phyloP scores from a whole-genome alignment of 2,329 filamentous ascomycete genomes.

The Penicillium sp. region DNA sequence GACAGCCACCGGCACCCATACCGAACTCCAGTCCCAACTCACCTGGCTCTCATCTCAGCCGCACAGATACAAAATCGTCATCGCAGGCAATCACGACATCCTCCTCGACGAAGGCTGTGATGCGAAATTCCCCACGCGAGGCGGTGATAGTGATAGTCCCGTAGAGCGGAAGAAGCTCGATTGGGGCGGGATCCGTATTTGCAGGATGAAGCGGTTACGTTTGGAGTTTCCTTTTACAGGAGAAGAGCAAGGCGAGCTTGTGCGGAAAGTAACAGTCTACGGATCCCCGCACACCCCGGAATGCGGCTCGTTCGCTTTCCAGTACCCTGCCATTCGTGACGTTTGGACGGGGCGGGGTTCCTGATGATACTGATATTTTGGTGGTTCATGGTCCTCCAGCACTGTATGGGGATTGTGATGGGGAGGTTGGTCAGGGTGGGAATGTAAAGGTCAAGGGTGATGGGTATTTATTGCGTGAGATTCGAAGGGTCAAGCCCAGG shows the following conservation, averaged over 20 bases:
- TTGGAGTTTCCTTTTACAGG: not conserved
- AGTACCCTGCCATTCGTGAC: not conserved
- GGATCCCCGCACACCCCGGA: not conserved
- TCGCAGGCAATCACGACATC: not conserved
- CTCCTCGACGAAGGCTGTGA: not conserved
- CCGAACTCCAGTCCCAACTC: not conserved
- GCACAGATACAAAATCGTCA: not conserved
- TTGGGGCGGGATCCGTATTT: not conserved
- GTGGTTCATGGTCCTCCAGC: not conserved
- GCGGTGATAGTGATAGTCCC: not conserved
- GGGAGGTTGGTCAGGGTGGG: not conserved
- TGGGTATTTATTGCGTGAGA: not conserved
- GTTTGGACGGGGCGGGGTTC: not conserved
- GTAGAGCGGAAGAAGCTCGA: not conserved
- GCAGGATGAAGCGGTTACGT: not conserved
- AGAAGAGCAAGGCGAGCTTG: not conserved
- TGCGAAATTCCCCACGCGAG: not conserved
- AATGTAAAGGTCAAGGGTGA: not conserved
- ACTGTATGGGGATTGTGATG: not conserved
- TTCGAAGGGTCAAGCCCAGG: not conserved
- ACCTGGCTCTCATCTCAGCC: not conserved
- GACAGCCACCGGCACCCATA: not conserved
- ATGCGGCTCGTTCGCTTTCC: not conserved
- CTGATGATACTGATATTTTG: not conserved
- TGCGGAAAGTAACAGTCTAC: not conserved